Base-by-base conservation (phyloP, 805 yeast genomes). In the Scheffersomyces coipomensis region DNA sequence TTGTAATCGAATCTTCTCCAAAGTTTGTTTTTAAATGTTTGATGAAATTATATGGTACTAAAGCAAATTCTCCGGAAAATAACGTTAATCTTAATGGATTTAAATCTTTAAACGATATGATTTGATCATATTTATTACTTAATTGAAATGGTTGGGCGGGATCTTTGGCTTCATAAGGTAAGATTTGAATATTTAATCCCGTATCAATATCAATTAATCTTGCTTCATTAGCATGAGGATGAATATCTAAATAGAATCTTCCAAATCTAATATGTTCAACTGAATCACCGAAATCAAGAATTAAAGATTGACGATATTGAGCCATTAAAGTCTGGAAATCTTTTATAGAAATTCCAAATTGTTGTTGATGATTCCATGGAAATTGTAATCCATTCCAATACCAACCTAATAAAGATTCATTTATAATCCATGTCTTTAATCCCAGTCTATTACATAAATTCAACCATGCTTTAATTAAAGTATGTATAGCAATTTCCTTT, bases 311-410 rank as follows among this genome's bases (percentile, higher is more conserved):
- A 50, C 77, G 77, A 52, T 55, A 76, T 15, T 48, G 38, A 33
- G 62, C 52, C 4, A 77, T 58, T 32, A 78, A 52, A 26, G 48
- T 53, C 45, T 75, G 78, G 39, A 77, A 56, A 35, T 76, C 79
- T 13, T 43, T 49, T 7, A 64, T 50, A 3, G 71, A 66, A 64
- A 63, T 65, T 39, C 75, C 73, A n/a, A 79, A 78, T 51, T 76
- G 81, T 35, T 75, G 65, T 53, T 77, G 81, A 36, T 60, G 59
- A 51, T 78, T 82, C 81, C 81, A 78, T 5, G 80, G 81, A 42
- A 78, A 75, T 22, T 68, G 60, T 34, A 69, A 44, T 0, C 77
- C 78, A 50, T 75, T 69, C 78, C 80, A 76, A 55, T 72, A 76
- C 71, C 71, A 68, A 56, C 68, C 50, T 52, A 79, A 42, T 59